These are phyloP conservation scores for Centrapalus pauciflorus DNA, from an alignment of 129 eudicot genomes.

Conservation along the genomic window DNA sequence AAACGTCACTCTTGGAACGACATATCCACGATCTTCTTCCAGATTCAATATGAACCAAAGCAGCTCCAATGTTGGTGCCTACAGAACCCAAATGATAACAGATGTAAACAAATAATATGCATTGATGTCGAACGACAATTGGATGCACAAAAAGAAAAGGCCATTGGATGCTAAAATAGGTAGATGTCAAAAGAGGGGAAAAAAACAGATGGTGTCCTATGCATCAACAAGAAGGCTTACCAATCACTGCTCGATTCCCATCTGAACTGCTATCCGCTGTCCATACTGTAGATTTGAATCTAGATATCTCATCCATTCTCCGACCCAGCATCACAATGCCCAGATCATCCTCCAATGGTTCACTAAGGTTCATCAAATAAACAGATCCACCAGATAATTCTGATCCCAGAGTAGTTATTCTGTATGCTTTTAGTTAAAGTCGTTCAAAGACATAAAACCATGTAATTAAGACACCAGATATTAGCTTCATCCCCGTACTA, in stretches of 20 bases:
- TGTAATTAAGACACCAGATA: neutral
- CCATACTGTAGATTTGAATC: slow-evolving; percentile 68
- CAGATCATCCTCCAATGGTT: slow-evolving; percentile 41
- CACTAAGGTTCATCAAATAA: slow-evolving; percentile 52
- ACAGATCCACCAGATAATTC: slow-evolving; percentile 71
- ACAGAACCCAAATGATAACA: slow-evolving; percentile 17
- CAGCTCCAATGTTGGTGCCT: slow-evolving; percentile 84
- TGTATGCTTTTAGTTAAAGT: slow-evolving; percentile 53
- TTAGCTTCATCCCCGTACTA: neutral
- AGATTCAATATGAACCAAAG: slow-evolving; percentile 55
- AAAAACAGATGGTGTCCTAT: neutral
- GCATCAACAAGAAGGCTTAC: slow-evolving; percentile 25
- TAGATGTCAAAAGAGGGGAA: neutral
- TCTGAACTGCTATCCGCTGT: slow-evolving; percentile 49
- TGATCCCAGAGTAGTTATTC: slow-evolving; percentile 81
- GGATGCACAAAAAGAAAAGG: neutral
- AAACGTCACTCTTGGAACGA: slow-evolving; percentile 80
- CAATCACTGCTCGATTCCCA: slow-evolving; percentile 58
- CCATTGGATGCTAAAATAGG: neutral
- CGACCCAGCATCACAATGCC: slow-evolving; percentile 18
- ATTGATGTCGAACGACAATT: neutral
- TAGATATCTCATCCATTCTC: slow-evolving; percentile 33
- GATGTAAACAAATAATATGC: slow-evolving; percentile 2
- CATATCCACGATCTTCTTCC: slow-evolving; percentile 44
- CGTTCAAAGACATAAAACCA: neutral